These are phyloP conservation scores for Hymenoscyphus fraxineus DNA, from an alignment of 2,329 filamentous ascomycete genomes.

Conservation along the genomic window DNA sequence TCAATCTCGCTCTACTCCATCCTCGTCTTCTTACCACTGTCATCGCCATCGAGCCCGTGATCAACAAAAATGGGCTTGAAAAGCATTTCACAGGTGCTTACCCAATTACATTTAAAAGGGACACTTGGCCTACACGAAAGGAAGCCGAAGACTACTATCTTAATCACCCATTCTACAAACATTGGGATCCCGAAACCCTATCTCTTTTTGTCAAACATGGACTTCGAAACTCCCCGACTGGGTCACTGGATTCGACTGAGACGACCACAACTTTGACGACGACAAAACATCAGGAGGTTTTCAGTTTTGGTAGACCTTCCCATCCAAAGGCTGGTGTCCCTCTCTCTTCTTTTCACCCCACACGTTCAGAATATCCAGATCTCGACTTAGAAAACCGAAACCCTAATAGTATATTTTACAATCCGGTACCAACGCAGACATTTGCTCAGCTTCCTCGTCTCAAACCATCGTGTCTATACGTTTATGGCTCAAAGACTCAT, in stretches of 20 bases:
- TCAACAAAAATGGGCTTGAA: constrained; percentile 41
- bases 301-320: constrained; percentile 60
- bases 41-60: constrained; percentile 80
- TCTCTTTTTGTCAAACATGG: constrained; percentile 70
- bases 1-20: constrained; percentile 69
- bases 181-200: constrained; percentile 79
- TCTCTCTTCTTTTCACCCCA: too few species aligned
- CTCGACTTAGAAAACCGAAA: too few species aligned
- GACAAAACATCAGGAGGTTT: constrained; percentile 83
- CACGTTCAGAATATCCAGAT: too few species aligned
- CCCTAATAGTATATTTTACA: neutral
- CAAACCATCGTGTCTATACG: neutral
- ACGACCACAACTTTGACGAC: constrained; percentile 69
- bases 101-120: constrained; percentile 68
- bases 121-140: constrained; percentile 73
- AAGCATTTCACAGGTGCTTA: constrained; percentile 47
- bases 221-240: constrained; percentile 63
- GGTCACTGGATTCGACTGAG: constrained; percentile 45
- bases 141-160: constrained; percentile 65
- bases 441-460: neutral
- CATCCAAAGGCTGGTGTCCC: too few species aligned
- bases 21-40: constrained; percentile 74
- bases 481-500: neutral
- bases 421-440: neutral
- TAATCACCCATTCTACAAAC: constrained; percentile 69